Evolutionary conservation across 2,329 filamentous ascomycete species (phyloP), one percentile per base, ranked within the genome.

Genomic region (Rhinocladiella mackenziei): DNA sequence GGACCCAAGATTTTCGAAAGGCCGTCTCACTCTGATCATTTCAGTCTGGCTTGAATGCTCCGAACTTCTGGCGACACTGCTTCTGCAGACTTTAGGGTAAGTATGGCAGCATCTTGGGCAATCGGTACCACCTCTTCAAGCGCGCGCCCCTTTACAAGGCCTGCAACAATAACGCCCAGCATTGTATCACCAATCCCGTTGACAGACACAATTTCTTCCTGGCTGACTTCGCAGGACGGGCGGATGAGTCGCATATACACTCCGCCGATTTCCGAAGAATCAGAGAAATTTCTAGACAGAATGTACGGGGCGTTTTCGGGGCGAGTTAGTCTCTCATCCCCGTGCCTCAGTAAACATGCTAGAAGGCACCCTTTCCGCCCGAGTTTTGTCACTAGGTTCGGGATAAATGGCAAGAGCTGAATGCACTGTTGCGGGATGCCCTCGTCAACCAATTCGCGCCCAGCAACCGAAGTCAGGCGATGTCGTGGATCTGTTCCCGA

Each of bases 101-200:
- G 66, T 1, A 86, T 78, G 3, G 89, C 89, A 2, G 84, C 91
- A 58, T 75, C 76, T 68, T 97, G 92, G 20, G 89, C 91, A 25
- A 92, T 66, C 45, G 81, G 73, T n/a, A 98, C 72, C 42, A 92
- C 64, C 34, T 83, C 74, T 50, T 80, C 75, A 10, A 81, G 61
- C 4, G 30, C 32, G n/a, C 28, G 36, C 0, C 75, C 75, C 57
- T 74, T 77, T 0, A 81, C 81, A 54, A 97, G 62, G 0, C 86
- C 87, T 1, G 88, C 84, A n/a, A 95, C 71, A 43, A 96, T 57
- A 10, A 89, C 84, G 0, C 91, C 92, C 6, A 94, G 72, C 62
- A 97, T 89, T 0, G 92, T 96, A 65, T 98, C 92, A 0, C 92
- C 92, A 2, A 88, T 89, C 0, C 91, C 92, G 62, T 97, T 97